A percentile compares a stretch with the other conserved stretches of the same genome.
These are phyloP conservation scores for Martensiomyces pterosporus DNA, from an alignment of 192 early-diverging fungal species.

Conservation along the genomic window DNA sequence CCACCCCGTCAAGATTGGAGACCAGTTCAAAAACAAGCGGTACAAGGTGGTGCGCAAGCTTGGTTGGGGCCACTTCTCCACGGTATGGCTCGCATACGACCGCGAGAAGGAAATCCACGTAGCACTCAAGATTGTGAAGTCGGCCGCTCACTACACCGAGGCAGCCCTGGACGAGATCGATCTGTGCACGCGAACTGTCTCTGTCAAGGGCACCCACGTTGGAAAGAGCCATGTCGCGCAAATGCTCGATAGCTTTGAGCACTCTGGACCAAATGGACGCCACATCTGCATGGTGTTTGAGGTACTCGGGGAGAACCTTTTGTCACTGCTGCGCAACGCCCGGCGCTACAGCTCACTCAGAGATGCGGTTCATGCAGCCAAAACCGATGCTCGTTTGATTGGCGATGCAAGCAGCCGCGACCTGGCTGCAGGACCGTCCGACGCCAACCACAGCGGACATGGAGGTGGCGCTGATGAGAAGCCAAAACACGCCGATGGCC, in stretches of 20 bases:
- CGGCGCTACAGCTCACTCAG: slow-evolving; percentile 36
- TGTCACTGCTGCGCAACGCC: slow-evolving; percentile 76
- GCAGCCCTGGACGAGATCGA: slow-evolving; percentile 96
- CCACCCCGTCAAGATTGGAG: slow-evolving; percentile 83
- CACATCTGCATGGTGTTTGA: slow-evolving; percentile 99
- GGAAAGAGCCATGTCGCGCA: slow-evolving; percentile 67
- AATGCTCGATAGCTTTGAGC: slow-evolving; percentile 89
- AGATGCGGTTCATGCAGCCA: slow-evolving; percentile 21
- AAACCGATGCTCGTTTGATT: slow-evolving; percentile 15
- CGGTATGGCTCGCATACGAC: slow-evolving; percentile 92
- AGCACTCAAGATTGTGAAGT: slow-evolving; percentile 97
- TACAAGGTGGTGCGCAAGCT: slow-evolving; percentile 90
- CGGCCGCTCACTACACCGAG: slow-evolving; percentile 91
- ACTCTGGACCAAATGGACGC: slow-evolving; percentile 80
- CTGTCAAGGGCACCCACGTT: slow-evolving; percentile 29
- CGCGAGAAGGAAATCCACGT: slow-evolving; percentile 70
- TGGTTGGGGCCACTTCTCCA: slow-evolving; percentile 99
- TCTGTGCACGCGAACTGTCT: slow-evolving; percentile 77
- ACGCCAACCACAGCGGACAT: slow-evolving; percentile 9
- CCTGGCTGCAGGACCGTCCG: background rate
- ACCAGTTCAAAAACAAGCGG: slow-evolving; percentile 69
- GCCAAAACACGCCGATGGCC: slow-evolving; percentile 53
- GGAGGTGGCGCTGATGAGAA: slow-evolving; percentile 13
- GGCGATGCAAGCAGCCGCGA: slow-evolving; percentile 12
- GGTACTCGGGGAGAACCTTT: slow-evolving; percentile 90